Conservation (phyloP, 1,139 yeast species). For the Magnusiomyces suaveolens region DNA sequence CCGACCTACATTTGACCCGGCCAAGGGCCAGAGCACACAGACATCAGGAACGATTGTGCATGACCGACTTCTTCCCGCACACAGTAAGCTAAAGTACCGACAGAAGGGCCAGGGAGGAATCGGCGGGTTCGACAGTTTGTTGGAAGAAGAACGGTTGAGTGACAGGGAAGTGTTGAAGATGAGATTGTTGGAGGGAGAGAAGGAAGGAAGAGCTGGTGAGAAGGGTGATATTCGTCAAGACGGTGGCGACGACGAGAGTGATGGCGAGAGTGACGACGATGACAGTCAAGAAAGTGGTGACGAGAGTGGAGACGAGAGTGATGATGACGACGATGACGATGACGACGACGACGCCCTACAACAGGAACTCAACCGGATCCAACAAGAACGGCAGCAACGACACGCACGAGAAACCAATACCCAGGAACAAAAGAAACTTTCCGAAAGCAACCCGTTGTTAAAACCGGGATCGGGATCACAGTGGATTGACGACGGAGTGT, state of each 20-base stretch:
- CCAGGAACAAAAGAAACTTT: conserved; percentile 38
- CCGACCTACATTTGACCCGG: conserved; percentile 82
- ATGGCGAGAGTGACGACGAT: conserved; percentile 17
- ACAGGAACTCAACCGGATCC: conserved; percentile 47
- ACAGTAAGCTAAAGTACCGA: conserved; percentile 55
- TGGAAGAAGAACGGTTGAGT: background rate
- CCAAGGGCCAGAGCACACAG: conserved; percentile 51
- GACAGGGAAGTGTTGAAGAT: background rate
- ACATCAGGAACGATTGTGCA: conserved; percentile 46
- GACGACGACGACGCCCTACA: conserved; percentile 33
- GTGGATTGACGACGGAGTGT: conserved; percentile 40
- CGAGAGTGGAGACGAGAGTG: conserved; percentile 16
- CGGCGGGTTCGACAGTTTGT: conserved; percentile 9
- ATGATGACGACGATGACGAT: conserved; percentile 27
- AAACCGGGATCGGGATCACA: conserved; percentile 19
- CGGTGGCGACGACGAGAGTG: conserved; percentile 13
- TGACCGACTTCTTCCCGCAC: conserved; percentile 62
- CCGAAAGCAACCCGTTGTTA: conserved; percentile 24
- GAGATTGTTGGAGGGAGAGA: background rate
- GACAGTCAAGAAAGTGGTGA: conserved; percentile 12
- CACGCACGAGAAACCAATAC: conserved; percentile 30
- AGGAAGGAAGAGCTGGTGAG: background rate
- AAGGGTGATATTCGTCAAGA: background rate
- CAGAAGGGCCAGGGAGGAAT: conserved; percentile 32
- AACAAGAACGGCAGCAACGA: conserved; percentile 36